Evolutionary conservation across 2,329 filamentous ascomycete species (phyloP).

Genomic region (Nakataea oryzae): DNA sequence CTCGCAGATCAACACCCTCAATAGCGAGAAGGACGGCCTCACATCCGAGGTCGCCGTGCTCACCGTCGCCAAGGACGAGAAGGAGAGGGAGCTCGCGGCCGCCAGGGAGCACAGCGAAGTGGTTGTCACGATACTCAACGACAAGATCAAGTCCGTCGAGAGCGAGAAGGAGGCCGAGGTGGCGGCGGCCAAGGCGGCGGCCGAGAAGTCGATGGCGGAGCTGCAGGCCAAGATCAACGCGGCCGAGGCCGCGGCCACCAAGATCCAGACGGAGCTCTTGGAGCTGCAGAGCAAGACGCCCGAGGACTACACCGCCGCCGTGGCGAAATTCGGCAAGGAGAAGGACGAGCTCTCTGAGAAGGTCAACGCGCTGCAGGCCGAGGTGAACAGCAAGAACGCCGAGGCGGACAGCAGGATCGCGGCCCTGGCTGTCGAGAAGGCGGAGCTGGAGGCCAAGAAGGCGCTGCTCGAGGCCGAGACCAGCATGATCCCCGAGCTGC

Average conservation of each 20-base stretch:
- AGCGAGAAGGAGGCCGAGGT: not conserved
- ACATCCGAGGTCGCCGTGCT: not conserved
- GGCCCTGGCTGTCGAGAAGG: not conserved
- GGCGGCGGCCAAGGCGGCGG: not conserved
- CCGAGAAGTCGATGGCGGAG: not conserved
- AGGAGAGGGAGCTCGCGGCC: not conserved
- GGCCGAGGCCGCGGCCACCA: not conserved
- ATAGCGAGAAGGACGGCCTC: not conserved
- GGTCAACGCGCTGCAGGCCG: not conserved
- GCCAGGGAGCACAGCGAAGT: not conserved
- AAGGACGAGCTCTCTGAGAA: not conserved
- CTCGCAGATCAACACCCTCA: not conserved
- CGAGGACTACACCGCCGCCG: not conserved
- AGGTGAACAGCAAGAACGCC: not conserved
- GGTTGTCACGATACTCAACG: not conserved
- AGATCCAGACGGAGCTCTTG: not conserved
- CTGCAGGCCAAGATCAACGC: not conserved
- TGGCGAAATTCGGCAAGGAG: not conserved
- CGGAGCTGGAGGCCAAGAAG: not conserved
- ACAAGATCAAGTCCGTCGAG: not conserved
- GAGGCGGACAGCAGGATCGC: slow-evolving; percentile 1
- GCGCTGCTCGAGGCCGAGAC: not conserved
- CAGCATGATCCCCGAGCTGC: not conserved
- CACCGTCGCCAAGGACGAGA: not conserved
- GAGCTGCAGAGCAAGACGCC: not conserved